phyloP scores from a whole-genome alignment of 441 rosid species.

The Geranium incanum region DNA sequence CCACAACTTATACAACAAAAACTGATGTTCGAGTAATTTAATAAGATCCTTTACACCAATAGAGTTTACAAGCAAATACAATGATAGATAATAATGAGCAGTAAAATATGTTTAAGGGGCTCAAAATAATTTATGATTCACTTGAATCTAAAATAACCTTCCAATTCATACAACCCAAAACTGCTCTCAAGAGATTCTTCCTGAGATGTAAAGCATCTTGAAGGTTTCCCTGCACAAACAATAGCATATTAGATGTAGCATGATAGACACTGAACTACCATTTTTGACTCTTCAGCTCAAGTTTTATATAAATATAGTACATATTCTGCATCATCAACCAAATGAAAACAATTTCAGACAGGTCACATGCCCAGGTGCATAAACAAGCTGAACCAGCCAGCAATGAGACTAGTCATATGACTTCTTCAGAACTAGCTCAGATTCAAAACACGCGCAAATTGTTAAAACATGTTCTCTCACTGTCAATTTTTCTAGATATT shows the following conservation, averaged over 20 bases:
- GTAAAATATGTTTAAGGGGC: neutral
- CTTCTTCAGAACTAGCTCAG: neutral
- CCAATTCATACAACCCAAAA: slow-evolving; percentile 48
- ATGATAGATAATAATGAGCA: neutral
- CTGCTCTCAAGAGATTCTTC: slow-evolving; percentile 63
- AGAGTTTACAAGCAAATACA: neutral
- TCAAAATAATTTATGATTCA: slow-evolving; percentile 5
- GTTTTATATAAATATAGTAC: neutral
- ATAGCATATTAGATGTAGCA: slow-evolving; percentile 10
- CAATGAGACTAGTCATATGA: slow-evolving; percentile 1
- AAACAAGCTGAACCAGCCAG: neutral
- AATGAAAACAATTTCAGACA: neutral
- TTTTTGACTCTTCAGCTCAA: slow-evolving; percentile 5
- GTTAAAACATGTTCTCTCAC: neutral
- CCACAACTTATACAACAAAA: slow-evolving; percentile 1
- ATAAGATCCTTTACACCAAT: neutral
- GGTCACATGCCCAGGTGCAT: neutral
- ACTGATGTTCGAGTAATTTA: neutral
- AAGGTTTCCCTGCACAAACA: slow-evolving; percentile 61
- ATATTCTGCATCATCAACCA: neutral
- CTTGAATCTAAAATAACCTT: slow-evolving; percentile 45
- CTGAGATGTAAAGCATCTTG: slow-evolving; percentile 73
- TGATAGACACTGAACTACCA: neutral
- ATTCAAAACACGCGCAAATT: neutral
- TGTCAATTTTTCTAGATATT: neutral